Evolutionary conservation across 2,329 filamentous ascomycete species (phyloP).

Genomic region (Podosphaera xanthii): DNA sequence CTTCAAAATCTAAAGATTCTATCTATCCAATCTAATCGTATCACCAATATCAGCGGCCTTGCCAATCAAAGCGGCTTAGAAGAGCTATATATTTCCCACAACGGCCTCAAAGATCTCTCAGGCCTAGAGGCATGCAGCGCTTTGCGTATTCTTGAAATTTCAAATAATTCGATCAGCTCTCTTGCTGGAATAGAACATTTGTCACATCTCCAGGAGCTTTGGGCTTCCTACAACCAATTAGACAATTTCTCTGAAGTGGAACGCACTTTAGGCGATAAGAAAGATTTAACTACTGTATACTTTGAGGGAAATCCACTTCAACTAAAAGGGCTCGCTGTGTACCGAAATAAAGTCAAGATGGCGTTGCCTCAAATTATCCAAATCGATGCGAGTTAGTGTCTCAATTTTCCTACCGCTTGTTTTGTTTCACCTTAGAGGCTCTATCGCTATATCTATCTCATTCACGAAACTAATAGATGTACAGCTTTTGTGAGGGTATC

Average conservation of each 20-base stretch:
- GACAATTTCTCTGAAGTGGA: constrained; percentile 66
- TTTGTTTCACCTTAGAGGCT: no score
- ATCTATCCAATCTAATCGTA: constrained; percentile 86
- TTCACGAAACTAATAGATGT: no score
- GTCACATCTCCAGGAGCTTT: constrained; percentile 62
- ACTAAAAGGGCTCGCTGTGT: constrained; percentile 53
- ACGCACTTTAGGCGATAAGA: constrained; percentile 53
- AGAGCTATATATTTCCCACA: constrained; percentile 91
- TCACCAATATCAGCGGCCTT: constrained; percentile 56
- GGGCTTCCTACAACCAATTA: constrained; percentile 79
- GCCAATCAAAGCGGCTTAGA: constrained; percentile 53
- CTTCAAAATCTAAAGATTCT: constrained; percentile 67
- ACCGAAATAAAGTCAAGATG: constrained; percentile 80
- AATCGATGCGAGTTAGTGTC: constrained; percentile 83
- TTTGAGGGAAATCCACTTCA: constrained; percentile 91
- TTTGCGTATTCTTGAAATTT: constrained; percentile 66
- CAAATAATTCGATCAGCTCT: constrained; percentile 61
- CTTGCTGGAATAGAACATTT: constrained; percentile 50
- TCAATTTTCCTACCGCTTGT: neutral
- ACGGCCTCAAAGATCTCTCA: constrained; percentile 55
- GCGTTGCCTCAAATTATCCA: constrained; percentile 72
- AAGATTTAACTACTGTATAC: constrained; percentile 69
- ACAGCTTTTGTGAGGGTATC: no score
- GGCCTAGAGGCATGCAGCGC: constrained; percentile 42
- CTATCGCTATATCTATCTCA: no score